Evolutionary conservation across 2,329 filamentous ascomycete genomes (phyloP).

Genomic region (Septoria linicola): DNA sequence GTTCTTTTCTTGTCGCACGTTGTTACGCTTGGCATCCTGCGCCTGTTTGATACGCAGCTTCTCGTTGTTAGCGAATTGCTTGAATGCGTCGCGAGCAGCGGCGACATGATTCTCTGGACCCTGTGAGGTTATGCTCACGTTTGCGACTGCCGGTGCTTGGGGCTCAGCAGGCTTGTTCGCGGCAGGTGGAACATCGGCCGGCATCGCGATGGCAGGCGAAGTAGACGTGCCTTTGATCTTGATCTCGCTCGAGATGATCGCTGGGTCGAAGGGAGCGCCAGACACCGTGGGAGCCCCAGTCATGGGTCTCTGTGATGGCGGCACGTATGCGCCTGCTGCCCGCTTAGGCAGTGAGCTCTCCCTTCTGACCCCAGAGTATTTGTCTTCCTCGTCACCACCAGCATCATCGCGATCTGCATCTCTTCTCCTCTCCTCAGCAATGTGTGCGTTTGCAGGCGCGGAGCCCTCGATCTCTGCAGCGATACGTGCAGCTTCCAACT

Average conservation of each 20-base stretch:
- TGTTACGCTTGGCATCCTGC: constrained; percentile 55
- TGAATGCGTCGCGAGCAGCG: constrained; percentile 63
- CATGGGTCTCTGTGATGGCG: constrained; percentile 81
- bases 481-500: constrained; percentile 76
- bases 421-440: constrained; percentile 79
- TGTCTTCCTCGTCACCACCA: constrained; percentile 84
- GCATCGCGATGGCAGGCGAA: constrained; percentile 4
- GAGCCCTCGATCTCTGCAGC: constrained; percentile 86
- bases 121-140: constrained; percentile 58
- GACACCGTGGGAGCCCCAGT: constrained; percentile 70
- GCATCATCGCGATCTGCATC: constrained; percentile 63
- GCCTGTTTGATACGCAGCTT: constrained; percentile 58
- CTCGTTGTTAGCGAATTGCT: constrained; percentile 62
- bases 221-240: constrained; percentile 44
- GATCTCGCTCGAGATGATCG: constrained; percentile 86
- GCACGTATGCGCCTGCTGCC: constrained; percentile 75
- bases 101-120: constrained; percentile 62
- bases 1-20: constrained; percentile 72
- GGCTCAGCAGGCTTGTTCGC: constrained; percentile 32
- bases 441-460: constrained; percentile 71
- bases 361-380: constrained; percentile 91
- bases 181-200: constrained; percentile 8
- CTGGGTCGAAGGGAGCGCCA: constrained; percentile 78
- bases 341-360: constrained; percentile 62
- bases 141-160: constrained; percentile 10